Conservation (phyloP, 805 yeast species). For the Yamadazyma kitorensis region DNA sequence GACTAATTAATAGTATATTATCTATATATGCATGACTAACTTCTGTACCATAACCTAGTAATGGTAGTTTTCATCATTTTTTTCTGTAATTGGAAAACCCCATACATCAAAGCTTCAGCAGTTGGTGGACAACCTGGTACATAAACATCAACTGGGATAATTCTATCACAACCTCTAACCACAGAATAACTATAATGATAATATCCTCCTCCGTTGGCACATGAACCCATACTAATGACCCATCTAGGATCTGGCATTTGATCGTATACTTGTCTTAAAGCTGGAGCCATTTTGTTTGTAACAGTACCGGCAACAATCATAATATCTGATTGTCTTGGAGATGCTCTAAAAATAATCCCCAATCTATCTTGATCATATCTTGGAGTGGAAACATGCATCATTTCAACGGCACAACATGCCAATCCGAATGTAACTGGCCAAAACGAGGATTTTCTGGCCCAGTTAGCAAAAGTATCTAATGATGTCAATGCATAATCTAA, state of each 20-base stretch:
- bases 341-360: constrained; percentile 90
- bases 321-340: constrained; percentile 89
- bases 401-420: constrained; percentile 92
- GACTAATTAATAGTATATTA: too few species aligned
- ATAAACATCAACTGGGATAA: constrained; percentile 85
- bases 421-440: constrained; percentile 93
- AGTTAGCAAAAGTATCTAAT: constrained; percentile 76
- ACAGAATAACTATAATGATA: constrained; percentile 88
- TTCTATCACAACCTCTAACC: constrained; percentile 85
- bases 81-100: constrained; percentile 84
- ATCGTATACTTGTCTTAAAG: constrained; percentile 86
- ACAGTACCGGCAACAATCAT: constrained; percentile 92
- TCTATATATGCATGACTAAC: constrained; percentile 16
- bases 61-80: constrained; percentile 81
- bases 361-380: constrained; percentile 89
- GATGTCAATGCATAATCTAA: constrained; percentile 81
- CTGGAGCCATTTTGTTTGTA: constrained; percentile 93
- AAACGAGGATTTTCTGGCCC: constrained; percentile 90
- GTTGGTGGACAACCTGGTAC: constrained; percentile 96
- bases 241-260: constrained; percentile 95
- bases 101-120: constrained; percentile 87
- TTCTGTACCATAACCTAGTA: constrained; percentile 84
- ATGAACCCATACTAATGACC: constrained; percentile 93
- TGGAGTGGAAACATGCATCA: constrained; percentile 93
- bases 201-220: constrained; percentile 94